Evolutionary conservation across 202 grass and related monocot species (phyloP), one percentile per base, ranked within the genome.

Genomic region (Zizania palustris): DNA sequence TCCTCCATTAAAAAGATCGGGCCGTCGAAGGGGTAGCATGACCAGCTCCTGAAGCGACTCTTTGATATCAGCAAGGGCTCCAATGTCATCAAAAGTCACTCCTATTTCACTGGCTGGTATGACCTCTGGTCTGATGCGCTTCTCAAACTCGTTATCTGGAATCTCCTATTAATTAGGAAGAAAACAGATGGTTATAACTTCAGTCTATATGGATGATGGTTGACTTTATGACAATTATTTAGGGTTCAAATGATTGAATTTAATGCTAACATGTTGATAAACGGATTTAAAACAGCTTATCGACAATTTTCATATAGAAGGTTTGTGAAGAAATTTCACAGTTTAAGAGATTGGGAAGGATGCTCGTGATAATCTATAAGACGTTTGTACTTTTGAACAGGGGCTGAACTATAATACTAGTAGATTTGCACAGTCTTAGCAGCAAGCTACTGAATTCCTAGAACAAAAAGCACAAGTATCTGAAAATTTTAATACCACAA

Each of bases 91-190:
- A 63, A 99, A 99, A 53, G 89, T 96, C 60, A 99, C 92, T 67
- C 96, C 96, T 76, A 96, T 87, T 51, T 99, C 92, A 87, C 43
- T 85, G 1, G 96, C 87, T 75, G 90, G 96, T 80, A 96, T 96
- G 41, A 99, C 92, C 86, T 99, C 96, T 40, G 96, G 92, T 18
- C 96, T 90, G 75, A 99, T 89, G 20, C 92, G 89, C 75, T 99
- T 99, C 65, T 99, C 96, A 85, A 96, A 99, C 65, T 99, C 96
- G 18, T 99, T 99, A 79, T 99, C 96, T 35, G 96, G 82, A 75
- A 90, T 72, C 79, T 99, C 96, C 96, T 99, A 89, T 59, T 71
- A 39, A 66, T 37, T 35, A 65, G 18, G 37, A 15, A 80, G 84
- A 37, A 58, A 0, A 60, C 22, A 11, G 37, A 13, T 5, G 6